Percentiles rank a stretch among this genome's conserved stretches.
These are phyloP conservation scores for Phanerodontia chrysosporium DNA, from an alignment of 768 basidiomycete species.

Conservation along the genomic window DNA sequence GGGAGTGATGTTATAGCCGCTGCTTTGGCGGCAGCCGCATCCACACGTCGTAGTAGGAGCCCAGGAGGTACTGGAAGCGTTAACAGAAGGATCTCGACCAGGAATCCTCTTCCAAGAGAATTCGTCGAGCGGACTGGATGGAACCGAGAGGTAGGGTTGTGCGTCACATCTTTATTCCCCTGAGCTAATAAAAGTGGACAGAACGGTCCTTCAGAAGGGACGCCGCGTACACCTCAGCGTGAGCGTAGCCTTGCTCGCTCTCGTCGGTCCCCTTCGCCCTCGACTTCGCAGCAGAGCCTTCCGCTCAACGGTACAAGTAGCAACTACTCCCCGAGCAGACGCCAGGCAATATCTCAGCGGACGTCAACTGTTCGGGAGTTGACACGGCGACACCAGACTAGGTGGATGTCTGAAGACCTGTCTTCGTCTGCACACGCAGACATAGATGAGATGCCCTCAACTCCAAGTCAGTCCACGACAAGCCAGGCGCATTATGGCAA, in stretches of 20 bases:
- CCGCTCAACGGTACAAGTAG: constrained; percentile 16
- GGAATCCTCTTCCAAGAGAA: constrained; percentile 51
- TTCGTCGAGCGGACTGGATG: constrained; percentile 36
- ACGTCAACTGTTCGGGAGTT: constrained; percentile 48
- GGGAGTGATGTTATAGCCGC: constrained; percentile 45
- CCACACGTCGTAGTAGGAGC: constrained; percentile 41
- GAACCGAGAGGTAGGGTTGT: constrained; percentile 40
- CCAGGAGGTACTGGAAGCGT: constrained; percentile 29
- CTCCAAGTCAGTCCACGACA: not conserved
- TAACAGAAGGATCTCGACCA: constrained; percentile 28
- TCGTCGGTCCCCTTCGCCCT: constrained; percentile 20
- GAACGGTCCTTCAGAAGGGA: not conserved
- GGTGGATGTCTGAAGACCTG: constrained; percentile 52
- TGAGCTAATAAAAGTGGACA: constrained; percentile 1
- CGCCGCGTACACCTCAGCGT: constrained; percentile 23
- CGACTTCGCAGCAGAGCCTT: constrained; percentile 13
- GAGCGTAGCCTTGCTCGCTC: constrained; percentile 7
- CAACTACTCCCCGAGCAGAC: constrained; percentile 20
- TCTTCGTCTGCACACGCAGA: constrained; percentile 17
- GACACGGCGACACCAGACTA: constrained; percentile 44
- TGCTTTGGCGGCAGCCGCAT: constrained; percentile 59
- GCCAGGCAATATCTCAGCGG: constrained; percentile 19
- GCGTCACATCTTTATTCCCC: not conserved
- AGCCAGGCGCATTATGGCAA: constrained; percentile 4
- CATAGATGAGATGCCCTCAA: constrained; percentile 23